A percentile compares a stretch with the other conserved stretches of the same genome.
Conservation (phyloP, 2,329 filamentous ascomycete species). For the Aspergillus latus region DNA sequence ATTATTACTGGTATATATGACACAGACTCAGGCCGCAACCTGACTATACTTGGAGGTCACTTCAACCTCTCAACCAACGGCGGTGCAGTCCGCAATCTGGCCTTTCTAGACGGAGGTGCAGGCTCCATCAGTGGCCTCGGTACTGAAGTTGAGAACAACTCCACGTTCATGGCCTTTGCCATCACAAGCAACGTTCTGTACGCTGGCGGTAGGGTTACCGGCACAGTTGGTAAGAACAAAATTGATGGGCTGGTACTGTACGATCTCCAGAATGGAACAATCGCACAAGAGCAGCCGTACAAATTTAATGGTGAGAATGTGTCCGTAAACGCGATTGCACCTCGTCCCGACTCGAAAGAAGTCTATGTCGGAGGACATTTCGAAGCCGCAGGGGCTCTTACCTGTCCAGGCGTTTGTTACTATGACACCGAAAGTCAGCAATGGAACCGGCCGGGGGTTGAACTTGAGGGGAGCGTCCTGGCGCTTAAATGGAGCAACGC, state of each 20-base stretch:
- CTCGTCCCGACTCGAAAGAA: slow-evolving; percentile 67
- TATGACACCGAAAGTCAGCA: slow-evolving; percentile 69
- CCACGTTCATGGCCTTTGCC: slow-evolving; percentile 72
- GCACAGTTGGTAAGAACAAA: slow-evolving; percentile 59
- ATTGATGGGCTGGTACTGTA: slow-evolving; percentile 78
- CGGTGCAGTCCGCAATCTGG: slow-evolving; percentile 72
- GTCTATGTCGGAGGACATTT: slow-evolving; percentile 88
- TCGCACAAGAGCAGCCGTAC: slow-evolving; percentile 68
- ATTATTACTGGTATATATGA: slow-evolving; percentile 79
- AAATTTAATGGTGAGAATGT: slow-evolving; percentile 68
- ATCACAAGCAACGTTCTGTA: slow-evolving; percentile 69
- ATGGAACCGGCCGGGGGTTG: slow-evolving; percentile 77
- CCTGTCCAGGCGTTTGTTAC: slow-evolving; percentile 78
- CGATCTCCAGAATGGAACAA: slow-evolving; percentile 66
- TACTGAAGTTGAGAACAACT: slow-evolving; percentile 63
- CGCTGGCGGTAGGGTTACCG: slow-evolving; percentile 77
- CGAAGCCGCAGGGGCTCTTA: slow-evolving; percentile 75
- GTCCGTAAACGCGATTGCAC: slow-evolving; percentile 73
- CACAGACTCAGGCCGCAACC: slow-evolving; percentile 65
- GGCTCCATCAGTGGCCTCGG: slow-evolving; percentile 68
- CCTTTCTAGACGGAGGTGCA: slow-evolving; percentile 76
- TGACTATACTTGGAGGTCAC: slow-evolving; percentile 85
- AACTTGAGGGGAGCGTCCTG: slow-evolving; percentile 68
- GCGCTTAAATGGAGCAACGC: slow-evolving; percentile 74
- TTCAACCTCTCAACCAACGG: slow-evolving; percentile 71